Percentiles rank a stretch among this genome's conserved stretches.
These are phyloP conservation scores for Posidonia oceanica DNA, from an alignment of 116 monocot species.

Conservation along the genomic window DNA sequence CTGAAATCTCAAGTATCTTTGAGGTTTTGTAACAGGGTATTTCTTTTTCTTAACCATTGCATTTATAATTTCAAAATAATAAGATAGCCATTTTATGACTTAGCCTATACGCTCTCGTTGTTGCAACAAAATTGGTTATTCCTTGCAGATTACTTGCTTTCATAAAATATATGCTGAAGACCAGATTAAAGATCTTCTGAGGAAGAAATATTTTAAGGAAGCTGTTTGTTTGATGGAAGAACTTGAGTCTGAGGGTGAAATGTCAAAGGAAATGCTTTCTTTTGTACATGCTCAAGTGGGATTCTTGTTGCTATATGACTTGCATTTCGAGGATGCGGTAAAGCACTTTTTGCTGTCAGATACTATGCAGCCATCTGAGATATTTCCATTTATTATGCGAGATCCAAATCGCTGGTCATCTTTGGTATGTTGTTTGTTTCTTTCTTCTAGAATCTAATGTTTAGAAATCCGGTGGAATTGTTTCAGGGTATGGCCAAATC, in stretches of 20 bases:
- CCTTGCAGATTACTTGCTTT: slow-evolving; percentile 57
- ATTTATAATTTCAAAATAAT: background rate
- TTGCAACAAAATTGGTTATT: background rate
- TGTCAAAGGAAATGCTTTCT: slow-evolving; percentile 73
- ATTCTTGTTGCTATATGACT: slow-evolving; percentile 83
- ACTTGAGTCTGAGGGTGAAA: slow-evolving; percentile 68
- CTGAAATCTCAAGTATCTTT: too few species aligned
- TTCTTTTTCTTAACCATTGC: too few species aligned
- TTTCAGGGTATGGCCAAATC: too few species aligned
- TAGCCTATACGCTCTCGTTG: background rate
- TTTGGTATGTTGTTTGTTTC: slow-evolving; percentile 39
- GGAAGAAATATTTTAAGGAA: slow-evolving; percentile 69
- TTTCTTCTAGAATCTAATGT: background rate
- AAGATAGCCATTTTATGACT: background rate
- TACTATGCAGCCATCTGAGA: slow-evolving; percentile 85
- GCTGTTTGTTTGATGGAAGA: slow-evolving; percentile 65
- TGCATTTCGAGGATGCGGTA: slow-evolving; percentile 96
- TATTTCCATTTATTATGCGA: slow-evolving; percentile 93
- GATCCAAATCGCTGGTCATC: slow-evolving; percentile 92
- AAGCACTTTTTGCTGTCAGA: slow-evolving; percentile 92
- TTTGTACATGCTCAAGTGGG: slow-evolving; percentile 98
- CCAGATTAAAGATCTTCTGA: slow-evolving; percentile 81
- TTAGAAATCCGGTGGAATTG: too few species aligned
- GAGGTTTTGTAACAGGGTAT: too few species aligned
- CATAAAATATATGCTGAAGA: slow-evolving; percentile 66